phyloP scores from a whole-genome alignment of 768 basidiomycete species.

The Suillus discolor region DNA sequence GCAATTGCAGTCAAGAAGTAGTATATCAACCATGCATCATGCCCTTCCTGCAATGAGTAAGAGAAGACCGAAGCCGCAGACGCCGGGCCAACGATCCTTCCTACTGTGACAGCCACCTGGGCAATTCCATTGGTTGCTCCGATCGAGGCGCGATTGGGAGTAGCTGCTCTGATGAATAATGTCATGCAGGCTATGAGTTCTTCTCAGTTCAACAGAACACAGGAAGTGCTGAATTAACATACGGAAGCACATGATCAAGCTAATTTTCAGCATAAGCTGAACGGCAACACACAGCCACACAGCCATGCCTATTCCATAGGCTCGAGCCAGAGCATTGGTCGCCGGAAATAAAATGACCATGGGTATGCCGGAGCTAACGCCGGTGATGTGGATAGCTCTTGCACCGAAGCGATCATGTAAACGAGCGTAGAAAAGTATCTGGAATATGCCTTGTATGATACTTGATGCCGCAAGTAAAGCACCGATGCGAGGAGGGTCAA shows the following conservation, averaged over 20 bases:
- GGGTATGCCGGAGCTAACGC: constrained; percentile 30
- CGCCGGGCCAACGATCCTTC: background rate
- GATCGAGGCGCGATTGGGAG: background rate
- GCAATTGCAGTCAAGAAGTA: background rate
- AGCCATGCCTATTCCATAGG: constrained; percentile 21
- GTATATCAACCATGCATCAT: background rate
- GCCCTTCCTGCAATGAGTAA: background rate
- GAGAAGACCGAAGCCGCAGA: background rate
- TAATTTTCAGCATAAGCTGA: constrained; percentile 24
- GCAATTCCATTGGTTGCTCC: background rate
- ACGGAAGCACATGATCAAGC: constrained; percentile 36
- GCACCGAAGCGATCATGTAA: constrained; percentile 60
- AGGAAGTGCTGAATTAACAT: constrained; percentile 9
- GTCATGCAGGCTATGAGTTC: background rate
- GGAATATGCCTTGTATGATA: constrained; percentile 43
- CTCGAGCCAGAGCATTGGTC: constrained; percentile 27
- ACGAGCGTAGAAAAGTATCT: constrained; percentile 61
- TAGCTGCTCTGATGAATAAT: constrained; percentile 3
- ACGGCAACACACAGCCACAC: constrained; percentile 30
- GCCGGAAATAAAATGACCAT: constrained; percentile 34
- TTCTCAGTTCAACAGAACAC: background rate
- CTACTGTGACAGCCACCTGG: background rate
- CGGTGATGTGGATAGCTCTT: constrained; percentile 29
- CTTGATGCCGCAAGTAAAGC: constrained; percentile 27
- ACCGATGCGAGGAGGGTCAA: constrained; percentile 34